Conservation (phyloP, 108 stramenopile genomes). For the Mediolabrus comicus region DNA sequence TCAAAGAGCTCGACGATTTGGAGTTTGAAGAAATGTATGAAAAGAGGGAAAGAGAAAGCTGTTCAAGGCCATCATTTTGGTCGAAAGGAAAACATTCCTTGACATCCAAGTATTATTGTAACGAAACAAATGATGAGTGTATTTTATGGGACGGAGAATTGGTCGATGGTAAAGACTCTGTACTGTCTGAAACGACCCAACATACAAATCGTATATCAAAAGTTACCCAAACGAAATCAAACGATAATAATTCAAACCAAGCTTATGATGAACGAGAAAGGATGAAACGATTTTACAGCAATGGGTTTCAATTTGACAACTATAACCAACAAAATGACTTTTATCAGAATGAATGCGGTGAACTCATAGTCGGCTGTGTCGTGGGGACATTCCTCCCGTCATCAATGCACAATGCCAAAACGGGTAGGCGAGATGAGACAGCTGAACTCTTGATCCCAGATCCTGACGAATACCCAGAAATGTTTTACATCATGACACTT, state of each 20-base stretch:
- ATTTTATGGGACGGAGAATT: slow-evolving; percentile 22
- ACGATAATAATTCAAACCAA: neutral
- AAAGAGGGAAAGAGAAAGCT: neutral
- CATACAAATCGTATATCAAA: neutral
- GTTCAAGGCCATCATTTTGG: slow-evolving; percentile 1
- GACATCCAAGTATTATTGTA: neutral
- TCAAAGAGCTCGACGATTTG: slow-evolving; percentile 11
- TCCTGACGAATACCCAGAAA: slow-evolving; percentile 24
- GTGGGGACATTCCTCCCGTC: slow-evolving; percentile 39
- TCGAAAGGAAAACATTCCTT: neutral
- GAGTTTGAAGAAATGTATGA: neutral
- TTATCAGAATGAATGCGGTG: slow-evolving; percentile 2
- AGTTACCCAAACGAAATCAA: neutral
- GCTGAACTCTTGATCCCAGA: slow-evolving; percentile 48
- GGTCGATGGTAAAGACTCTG: neutral
- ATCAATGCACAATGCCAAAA: neutral
- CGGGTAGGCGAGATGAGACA: slow-evolving; percentile 20
- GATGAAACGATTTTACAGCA: slow-evolving; percentile 26
- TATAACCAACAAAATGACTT: neutral
- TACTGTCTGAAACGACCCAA: neutral
- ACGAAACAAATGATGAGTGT: slow-evolving; percentile 8
- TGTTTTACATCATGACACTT: slow-evolving; percentile 90
- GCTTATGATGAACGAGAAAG: neutral
- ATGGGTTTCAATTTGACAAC: slow-evolving; percentile 21
- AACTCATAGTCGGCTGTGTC: slow-evolving; percentile 44